These are phyloP conservation scores for Fusarium anthophilum DNA, from an alignment of 2,329 filamentous ascomycete genomes.

Conservation along the genomic window DNA sequence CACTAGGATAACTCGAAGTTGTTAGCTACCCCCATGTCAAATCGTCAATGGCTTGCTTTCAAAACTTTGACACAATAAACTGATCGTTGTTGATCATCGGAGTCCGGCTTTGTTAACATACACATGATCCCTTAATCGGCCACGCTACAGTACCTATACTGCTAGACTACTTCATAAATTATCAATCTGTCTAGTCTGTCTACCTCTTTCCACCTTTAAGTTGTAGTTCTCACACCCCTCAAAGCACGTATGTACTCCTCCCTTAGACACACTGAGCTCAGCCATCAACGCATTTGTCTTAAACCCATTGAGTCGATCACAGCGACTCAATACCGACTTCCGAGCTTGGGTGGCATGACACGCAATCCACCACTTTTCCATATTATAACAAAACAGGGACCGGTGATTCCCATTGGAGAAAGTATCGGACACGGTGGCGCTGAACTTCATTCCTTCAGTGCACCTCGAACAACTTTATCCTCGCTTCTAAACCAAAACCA, in stretches of 20 bases:
- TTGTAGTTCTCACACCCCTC: constrained; percentile 4
- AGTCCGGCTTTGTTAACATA: not conserved
- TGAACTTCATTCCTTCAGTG: constrained; percentile 20
- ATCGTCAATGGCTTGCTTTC: not conserved
- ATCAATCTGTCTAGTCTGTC: not conserved
- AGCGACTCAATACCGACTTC: constrained; percentile 5
- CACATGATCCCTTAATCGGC: not conserved
- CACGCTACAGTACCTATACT: not conserved
- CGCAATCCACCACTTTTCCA: constrained; percentile 5
- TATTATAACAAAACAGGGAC: not conserved
- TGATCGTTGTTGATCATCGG: constrained; percentile 1
- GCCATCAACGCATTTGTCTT: constrained; percentile 20
- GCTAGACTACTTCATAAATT: not conserved
- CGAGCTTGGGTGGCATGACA: constrained; percentile 14
- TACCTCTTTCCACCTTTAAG: not conserved
- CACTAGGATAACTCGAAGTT: not conserved
- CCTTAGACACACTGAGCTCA: constrained; percentile 4
- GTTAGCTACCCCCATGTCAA: not conserved
- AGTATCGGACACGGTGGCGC: constrained; percentile 9
- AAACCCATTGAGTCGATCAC: constrained; percentile 3
- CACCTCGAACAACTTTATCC: constrained; percentile 7
- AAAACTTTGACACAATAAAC: not conserved
- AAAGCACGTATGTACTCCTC: not conserved
- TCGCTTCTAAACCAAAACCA: constrained; percentile 8
- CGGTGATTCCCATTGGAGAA: not conserved